These are phyloP conservation scores for Fusarium papillatum DNA, from an alignment of 2,329 filamentous ascomycete genomes.

Conservation along the genomic window DNA sequence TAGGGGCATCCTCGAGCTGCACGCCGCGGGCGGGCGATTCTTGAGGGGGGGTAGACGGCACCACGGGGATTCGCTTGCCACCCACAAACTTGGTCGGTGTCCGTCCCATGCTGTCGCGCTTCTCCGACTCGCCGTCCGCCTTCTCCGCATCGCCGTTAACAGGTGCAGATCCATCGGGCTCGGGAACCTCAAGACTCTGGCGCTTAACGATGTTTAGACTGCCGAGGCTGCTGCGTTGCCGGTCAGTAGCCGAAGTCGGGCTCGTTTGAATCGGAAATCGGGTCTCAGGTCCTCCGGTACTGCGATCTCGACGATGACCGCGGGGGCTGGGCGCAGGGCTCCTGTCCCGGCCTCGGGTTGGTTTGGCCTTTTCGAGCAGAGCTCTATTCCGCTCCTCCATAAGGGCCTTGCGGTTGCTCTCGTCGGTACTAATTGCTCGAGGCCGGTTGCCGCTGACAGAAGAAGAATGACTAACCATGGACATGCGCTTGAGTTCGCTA, in stretches of 20 bases:
- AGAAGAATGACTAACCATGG: slow-evolving; percentile 75
- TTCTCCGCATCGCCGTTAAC: slow-evolving; percentile 56
- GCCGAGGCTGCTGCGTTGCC: slow-evolving; percentile 64
- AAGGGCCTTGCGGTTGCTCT: slow-evolving; percentile 92
- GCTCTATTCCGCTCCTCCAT: slow-evolving; percentile 95
- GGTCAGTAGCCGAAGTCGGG: slow-evolving; percentile 67
- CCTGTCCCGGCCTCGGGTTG: slow-evolving; percentile 78
- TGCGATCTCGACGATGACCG: slow-evolving; percentile 84
- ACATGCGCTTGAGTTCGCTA: slow-evolving; percentile 93
- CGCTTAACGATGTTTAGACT: slow-evolving; percentile 68
- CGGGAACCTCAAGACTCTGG: slow-evolving; percentile 86
- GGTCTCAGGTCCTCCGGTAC: slow-evolving; percentile 79
- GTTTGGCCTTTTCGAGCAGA: slow-evolving; percentile 76
- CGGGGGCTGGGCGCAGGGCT: slow-evolving; percentile 76
- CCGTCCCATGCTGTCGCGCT: slow-evolving; percentile 75
- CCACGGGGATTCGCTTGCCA: slow-evolving; percentile 57
- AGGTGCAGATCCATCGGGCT: slow-evolving; percentile 61
- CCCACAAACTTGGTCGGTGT: slow-evolving; percentile 59
- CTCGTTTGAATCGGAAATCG: slow-evolving; percentile 87
- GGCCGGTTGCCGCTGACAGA: slow-evolving; percentile 73
- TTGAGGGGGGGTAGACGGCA: slow-evolving; percentile 45
- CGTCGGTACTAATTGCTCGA: slow-evolving; percentile 93
- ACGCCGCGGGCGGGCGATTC: slow-evolving; percentile 57
- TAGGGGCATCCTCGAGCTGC: slow-evolving; percentile 65
- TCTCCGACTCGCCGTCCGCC: slow-evolving; percentile 57